Conservation (phyloP, 805 yeast genomes). For the Suhomyces prunicola region DNA sequence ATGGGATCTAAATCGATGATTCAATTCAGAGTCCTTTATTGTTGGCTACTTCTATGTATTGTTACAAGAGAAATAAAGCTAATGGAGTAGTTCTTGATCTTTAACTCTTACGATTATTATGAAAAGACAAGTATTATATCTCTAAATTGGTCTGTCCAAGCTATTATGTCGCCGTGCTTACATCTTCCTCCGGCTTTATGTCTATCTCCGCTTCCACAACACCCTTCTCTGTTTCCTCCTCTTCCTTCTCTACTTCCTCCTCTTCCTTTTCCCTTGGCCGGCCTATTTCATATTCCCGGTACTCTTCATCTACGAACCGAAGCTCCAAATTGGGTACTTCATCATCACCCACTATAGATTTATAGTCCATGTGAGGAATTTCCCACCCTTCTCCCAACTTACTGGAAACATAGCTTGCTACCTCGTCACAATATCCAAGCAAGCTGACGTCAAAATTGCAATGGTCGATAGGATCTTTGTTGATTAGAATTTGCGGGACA, state of each 20-base stretch:
- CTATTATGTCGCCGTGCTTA: not conserved
- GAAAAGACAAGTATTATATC: not conserved
- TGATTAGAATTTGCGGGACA: slow-evolving; percentile 81
- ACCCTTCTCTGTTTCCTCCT: not conserved
- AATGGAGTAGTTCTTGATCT: not conserved
- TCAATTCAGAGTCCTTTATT: not conserved
- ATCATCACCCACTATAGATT: slow-evolving; percentile 12
- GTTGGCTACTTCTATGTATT: not conserved
- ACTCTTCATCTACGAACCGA: slow-evolving; percentile 9
- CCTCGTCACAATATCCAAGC: slow-evolving; percentile 82
- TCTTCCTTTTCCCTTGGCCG: not conserved
- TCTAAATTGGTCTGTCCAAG: not conserved
- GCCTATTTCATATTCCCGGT: slow-evolving; percentile 11
- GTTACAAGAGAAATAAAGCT: not conserved
- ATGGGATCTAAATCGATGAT: not conserved
- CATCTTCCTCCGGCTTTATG: not conserved
- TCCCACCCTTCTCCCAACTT: slow-evolving; percentile 27
- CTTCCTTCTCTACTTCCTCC: not conserved
- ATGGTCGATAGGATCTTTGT: slow-evolving; percentile 71
- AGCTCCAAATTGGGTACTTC: slow-evolving; percentile 5
- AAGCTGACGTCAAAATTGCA: slow-evolving; percentile 75
- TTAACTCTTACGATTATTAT: not conserved
- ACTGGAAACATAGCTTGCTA: slow-evolving; percentile 54
- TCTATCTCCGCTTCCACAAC: not conserved
- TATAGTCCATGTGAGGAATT: slow-evolving; percentile 28